A percentile compares a stretch with the other conserved stretches of the same genome.
phyloP scores from a whole-genome alignment of 2,329 filamentous ascomycete genomes.

The Sarocladium brachiariae region DNA sequence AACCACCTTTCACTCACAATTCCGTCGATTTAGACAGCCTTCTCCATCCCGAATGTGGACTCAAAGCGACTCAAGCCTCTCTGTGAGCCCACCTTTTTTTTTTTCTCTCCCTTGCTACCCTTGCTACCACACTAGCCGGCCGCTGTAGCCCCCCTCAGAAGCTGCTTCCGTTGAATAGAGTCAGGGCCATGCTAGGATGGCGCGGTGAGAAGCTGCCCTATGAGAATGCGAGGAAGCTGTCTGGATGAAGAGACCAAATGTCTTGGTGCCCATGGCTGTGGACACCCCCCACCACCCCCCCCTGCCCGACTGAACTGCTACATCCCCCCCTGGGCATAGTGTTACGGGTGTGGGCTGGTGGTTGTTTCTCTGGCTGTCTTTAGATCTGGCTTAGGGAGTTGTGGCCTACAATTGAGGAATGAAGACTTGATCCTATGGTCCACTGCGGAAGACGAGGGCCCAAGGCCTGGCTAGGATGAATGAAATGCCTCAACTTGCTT shows the following conservation, averaged over 20 bases:
- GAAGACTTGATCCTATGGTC: background rate
- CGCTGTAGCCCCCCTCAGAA: background rate
- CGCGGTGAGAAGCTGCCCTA: conserved; percentile 3
- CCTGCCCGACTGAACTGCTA: background rate
- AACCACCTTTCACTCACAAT: too few relatives aligned
- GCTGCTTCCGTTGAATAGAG: conserved; percentile 3
- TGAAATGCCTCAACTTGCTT: conserved; percentile 6
- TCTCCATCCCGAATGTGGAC: background rate
- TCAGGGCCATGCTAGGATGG: conserved; percentile 6
- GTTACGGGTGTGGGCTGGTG: background rate
- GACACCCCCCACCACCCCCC: conserved; percentile 1
- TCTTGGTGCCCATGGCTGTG: conserved; percentile 6
- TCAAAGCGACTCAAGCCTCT: background rate
- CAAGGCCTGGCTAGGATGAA: background rate
- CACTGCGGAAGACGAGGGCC: background rate
- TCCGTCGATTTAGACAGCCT: background rate
- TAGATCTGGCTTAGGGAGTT: too few relatives aligned
- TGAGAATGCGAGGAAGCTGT: background rate
- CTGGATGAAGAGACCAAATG: conserved; percentile 5
- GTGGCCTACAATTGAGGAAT: conserved; percentile 1
- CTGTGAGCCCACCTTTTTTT: background rate
- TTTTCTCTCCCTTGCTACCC: background rate
- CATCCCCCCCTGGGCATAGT: background rate
- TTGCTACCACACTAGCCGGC: too few relatives aligned
- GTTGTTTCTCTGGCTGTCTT: background rate